Conservation (phyloP, 441 rosid genomes). For the Erodium texanum region DNA sequence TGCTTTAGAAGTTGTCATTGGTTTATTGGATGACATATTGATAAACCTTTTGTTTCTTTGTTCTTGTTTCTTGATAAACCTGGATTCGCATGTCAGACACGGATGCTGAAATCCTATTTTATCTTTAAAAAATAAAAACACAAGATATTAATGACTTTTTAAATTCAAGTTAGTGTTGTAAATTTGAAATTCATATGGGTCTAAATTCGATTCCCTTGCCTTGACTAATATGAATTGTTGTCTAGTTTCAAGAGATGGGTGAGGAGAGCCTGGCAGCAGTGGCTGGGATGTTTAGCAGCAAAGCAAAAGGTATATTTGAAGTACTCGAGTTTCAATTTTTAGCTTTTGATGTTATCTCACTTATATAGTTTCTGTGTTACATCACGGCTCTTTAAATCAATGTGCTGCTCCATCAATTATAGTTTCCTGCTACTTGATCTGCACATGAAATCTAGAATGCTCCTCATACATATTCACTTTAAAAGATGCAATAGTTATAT, state of each 20-base stretch:
- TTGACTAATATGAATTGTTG: conserved; percentile 16
- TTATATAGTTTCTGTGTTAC: neutral
- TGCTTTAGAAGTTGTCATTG: neutral
- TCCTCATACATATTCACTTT: neutral
- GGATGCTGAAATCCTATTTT: too few relatives aligned
- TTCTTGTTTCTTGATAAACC: neutral
- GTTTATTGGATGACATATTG: neutral
- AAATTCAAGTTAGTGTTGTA: neutral
- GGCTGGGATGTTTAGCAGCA: conserved; percentile 99
- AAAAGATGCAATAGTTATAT: conserved; percentile 3
- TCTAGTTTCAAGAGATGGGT: conserved; percentile 87
- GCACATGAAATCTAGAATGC: conserved; percentile 7
- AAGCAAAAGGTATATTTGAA: conserved; percentile 76
- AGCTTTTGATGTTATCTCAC: neutral
- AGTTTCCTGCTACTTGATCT: conserved; percentile 2
- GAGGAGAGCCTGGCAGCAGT: conserved; percentile 97
- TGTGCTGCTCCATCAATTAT: neutral
- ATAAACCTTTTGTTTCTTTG: neutral
- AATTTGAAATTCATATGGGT: neutral
- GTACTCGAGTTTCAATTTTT: conserved; percentile 14
- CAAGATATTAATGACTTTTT: neutral
- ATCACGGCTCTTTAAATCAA: neutral
- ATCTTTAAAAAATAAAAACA: neutral
- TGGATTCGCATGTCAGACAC: too few relatives aligned
- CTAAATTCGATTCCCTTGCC: conserved; percentile 12